Evolutionary conservation across 345 rosid species (phyloP), one percentile per base, ranked within the genome.

Genomic region (Populus simonii): DNA sequence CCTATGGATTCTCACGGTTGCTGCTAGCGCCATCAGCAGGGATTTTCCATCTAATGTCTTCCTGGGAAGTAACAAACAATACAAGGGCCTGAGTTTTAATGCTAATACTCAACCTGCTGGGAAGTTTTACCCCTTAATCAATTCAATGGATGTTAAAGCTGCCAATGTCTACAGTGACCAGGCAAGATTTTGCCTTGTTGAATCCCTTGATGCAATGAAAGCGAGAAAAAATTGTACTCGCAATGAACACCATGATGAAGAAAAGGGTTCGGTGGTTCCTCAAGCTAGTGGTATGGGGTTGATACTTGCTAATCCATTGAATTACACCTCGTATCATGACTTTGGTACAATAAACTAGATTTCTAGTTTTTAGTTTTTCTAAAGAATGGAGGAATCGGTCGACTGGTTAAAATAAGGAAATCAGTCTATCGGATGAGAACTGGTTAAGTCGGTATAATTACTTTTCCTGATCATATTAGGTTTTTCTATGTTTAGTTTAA

Each of bases 211-310:
- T 1, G 69, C 73, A 16, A 33, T 9, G 8, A 81, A 76, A 38
- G 74, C 55, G 2, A 63, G 20, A 41, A 80, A 76, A 15, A 81
- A 71, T n/a, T 81, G 83, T 61, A 20, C 29, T 39, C 43, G 74
- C 0, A 77, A 63, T 15, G 3, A 49, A 10, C 8, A 4, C 4
- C 1, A 13, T 39, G 38, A 10, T 72, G 2, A 45, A 76, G 41
- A 77, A 73, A 65, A 65, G 41, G 49, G 77, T 70, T 73, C 13
- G 15, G 71, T 9, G 16, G 80, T 66, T 45, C n/a, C 55, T 6
- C 22, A 41, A 13, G 80, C 84, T 12, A 78, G 84, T 57, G 84
- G 76, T 5, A 31, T 69, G 33, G 84, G 77, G 11, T 22, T 81
- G 80, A 68, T 81, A 22, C 70, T 81, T 7, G 84, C 75, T 8